Base-by-base conservation (phyloP, 2,329 filamentous ascomycete species). In the Hymenoscyphus infarciens region DNA sequence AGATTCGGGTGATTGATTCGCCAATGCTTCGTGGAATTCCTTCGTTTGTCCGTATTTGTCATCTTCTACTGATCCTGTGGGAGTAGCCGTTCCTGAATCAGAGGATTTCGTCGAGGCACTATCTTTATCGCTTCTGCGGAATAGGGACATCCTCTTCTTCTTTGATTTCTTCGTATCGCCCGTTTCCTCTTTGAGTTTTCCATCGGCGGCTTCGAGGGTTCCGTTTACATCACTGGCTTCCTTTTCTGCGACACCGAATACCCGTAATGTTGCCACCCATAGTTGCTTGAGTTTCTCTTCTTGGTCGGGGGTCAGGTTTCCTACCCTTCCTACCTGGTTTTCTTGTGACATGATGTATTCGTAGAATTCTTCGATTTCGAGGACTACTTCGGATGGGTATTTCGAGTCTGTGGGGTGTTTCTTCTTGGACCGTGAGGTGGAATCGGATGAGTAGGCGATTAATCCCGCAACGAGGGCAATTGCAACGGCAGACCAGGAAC, bases 31-130 rank as follows among this genome's bases (percentile, higher is more conserved):
- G 69, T 91, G 85, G 77, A 92, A 97, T 57, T 92, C 87, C 77
- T 94, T 95, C 42, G 85, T 90, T 76, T 95, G 90, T 56, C 92
- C 93, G 75, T 96, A 94, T 79, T 98, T 99, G 79, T 99, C 95
- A 31, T 55, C 53, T 8, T 55, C 90, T 19, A 56, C 60, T 3
- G 65, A 63, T 7, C 66, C 71, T 31, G 70, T 62, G 22, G 76
- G 73, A 29, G 75, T 70, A n/a, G 27, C n/a, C 6, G 49, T 13
- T 15, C 57, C 57, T 8, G 58, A 54, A 35, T 35, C 29, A 6
- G 57, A 38, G 35, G 35, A 52, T 52, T 35, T 52, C 27, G 74
- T 68, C 11, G 77, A 73, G 19, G 74, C 79, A 62, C 82, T 82
- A 54, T 82, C 80, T 69, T 87, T 86, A 49, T 78, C 75, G 69